Evolutionary conservation across 768 basidiomycete genomes (phyloP).

Genomic region (Boletus subparvulus): DNA sequence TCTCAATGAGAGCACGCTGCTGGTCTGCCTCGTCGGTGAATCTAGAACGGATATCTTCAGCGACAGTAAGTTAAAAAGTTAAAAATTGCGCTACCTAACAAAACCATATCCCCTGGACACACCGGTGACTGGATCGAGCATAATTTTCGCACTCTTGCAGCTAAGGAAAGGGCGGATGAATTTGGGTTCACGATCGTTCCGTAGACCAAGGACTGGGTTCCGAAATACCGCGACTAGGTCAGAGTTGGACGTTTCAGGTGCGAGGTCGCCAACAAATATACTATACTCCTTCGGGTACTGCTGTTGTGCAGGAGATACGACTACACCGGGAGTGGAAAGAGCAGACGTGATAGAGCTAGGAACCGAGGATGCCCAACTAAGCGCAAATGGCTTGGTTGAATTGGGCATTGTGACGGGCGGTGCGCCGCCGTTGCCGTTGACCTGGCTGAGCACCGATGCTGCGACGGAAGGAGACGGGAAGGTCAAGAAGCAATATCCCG

Average conservation of each 20-base stretch:
- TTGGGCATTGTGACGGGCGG: constrained; percentile 76
- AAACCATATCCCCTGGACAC: constrained; percentile 91
- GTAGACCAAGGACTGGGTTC: constrained; percentile 81
- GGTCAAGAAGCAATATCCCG: constrained; percentile 85
- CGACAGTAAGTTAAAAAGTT: constrained; percentile 3
- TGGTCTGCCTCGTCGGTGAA: constrained; percentile 90
- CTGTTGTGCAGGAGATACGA: constrained; percentile 39
- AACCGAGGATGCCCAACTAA: constrained; percentile 68
- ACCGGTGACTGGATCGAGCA: constrained; percentile 88
- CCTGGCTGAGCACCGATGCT: constrained; percentile 66
- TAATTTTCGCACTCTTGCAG: constrained; percentile 95
- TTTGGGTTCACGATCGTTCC: constrained; percentile 84
- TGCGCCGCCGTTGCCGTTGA: constrained; percentile 47
- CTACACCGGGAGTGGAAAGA: constrained; percentile 28
- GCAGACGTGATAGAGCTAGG: constrained; percentile 36
- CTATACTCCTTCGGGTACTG: constrained; percentile 85
- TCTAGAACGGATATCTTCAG: constrained; percentile 37
- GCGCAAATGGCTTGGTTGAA: constrained; percentile 74
- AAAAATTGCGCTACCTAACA: constrained; percentile 58
- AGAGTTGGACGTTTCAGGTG: constrained; percentile 91
- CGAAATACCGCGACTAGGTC: constrained; percentile 93
- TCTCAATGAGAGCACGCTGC: constrained; percentile 85
- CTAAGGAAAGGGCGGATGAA: constrained; percentile 87
- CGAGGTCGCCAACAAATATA: constrained; percentile 93
- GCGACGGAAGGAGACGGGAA: constrained; percentile 74